A percentile compares a stretch with the other conserved stretches of the same genome.
Evolutionary conservation across 2,329 filamentous ascomycete genomes (phyloP).

Genomic region (Berkeleyomyces basicola): DNA sequence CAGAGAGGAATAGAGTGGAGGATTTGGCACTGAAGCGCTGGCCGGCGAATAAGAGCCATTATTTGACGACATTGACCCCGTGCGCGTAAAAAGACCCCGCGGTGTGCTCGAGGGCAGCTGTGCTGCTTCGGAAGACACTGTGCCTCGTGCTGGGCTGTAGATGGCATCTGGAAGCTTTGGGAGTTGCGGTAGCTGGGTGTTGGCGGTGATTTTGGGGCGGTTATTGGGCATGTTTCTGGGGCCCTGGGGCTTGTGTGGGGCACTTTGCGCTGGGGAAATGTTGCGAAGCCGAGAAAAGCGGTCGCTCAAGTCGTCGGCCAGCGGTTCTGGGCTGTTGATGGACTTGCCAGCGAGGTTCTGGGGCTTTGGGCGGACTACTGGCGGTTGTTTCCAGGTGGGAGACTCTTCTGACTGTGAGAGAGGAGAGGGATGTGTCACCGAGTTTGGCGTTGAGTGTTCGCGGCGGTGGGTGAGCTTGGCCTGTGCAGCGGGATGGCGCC

Average conservation of each 20-base stretch:
- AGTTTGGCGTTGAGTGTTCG: constrained; percentile 6
- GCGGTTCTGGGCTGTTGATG: constrained; percentile 21
- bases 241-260: constrained; percentile 35
- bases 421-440: not conserved
- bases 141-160: constrained; percentile 62
- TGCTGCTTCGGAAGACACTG: constrained; percentile 46
- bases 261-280: constrained; percentile 20
- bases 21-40: not conserved
- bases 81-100: constrained; percentile 44
- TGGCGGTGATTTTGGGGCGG: constrained; percentile 30
- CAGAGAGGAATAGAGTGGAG: not conserved
- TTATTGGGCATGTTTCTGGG: constrained; percentile 36
- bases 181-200: constrained; percentile 38
- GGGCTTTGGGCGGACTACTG: constrained; percentile 3
- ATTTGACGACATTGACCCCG: constrained; percentile 28
- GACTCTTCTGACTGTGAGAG: constrained; percentile 5
- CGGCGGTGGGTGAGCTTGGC: constrained; percentile 2
- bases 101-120: constrained; percentile 49
- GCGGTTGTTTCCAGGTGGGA: not conserved
- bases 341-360: not conserved
- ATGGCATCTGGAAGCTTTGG: constrained; percentile 60
- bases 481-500: not conserved
- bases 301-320: constrained; percentile 32
- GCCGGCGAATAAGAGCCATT: constrained; percentile 2
- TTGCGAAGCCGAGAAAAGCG: constrained; percentile 42